A percentile compares a stretch with the other conserved stretches of the same genome.
Conservation (phyloP, 371 early-diverging fungal genomes). For the Dichotomocladium elegans region DNA sequence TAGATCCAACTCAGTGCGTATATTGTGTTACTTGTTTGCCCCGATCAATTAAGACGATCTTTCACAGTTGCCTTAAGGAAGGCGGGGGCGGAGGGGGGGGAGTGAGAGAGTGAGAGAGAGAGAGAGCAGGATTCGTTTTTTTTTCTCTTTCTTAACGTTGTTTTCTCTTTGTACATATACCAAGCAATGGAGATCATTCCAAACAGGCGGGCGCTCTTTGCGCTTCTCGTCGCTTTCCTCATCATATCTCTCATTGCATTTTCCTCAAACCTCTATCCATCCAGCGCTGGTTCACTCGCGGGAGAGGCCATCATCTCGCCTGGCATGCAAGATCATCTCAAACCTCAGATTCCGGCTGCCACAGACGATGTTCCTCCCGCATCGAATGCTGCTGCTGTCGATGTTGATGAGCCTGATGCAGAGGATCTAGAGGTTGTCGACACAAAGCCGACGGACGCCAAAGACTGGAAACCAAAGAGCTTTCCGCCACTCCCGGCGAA, state of each 20-base stretch:
- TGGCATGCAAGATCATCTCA: neutral
- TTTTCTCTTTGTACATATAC: neutral
- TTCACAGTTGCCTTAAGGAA: no score
- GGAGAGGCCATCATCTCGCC: no score
- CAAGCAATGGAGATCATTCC: slow-evolving; percentile 4
- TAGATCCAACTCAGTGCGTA: no score
- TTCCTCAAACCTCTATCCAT: slow-evolving; percentile 9
- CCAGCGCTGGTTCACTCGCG: neutral
- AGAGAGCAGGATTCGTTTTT: no score
- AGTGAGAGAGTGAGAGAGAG: no score
- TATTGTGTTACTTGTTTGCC: no score
- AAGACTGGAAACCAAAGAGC: slow-evolving; percentile 13
- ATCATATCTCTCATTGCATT: slow-evolving; percentile 8
- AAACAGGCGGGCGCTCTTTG: slow-evolving; percentile 6
- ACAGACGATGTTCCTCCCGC: neutral
- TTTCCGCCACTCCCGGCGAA: slow-evolving; percentile 7
- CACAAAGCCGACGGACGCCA: slow-evolving; percentile 8
- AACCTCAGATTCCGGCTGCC: neutral
- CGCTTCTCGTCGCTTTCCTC: slow-evolving; percentile 6
- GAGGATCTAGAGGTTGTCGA: slow-evolving; percentile 11
- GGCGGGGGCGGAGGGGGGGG: no score
- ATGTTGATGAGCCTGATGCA: slow-evolving; percentile 5
- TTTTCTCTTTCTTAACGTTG: slow-evolving; percentile 1
- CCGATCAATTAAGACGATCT: no score
- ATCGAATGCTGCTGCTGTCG: neutral